Conservation (phyloP, 768 basidiomycete genomes). For the Rhodocollybia butyracea region DNA sequence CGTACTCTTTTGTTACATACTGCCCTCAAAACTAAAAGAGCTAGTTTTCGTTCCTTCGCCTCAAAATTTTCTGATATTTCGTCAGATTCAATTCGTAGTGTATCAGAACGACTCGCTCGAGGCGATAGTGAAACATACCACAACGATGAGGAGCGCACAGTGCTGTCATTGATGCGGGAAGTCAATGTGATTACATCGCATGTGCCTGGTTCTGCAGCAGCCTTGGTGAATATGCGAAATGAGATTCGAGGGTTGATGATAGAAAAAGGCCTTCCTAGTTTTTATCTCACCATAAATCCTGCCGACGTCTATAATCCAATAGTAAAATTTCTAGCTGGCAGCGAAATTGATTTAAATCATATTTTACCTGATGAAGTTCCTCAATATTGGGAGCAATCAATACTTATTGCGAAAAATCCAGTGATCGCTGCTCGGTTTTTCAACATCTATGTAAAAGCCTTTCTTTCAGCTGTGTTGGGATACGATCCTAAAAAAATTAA, state of each 20-base stretch:
- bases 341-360: slow-evolving; percentile 32
- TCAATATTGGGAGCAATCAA: slow-evolving; percentile 27
- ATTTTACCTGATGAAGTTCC: slow-evolving; percentile 19
- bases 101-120: slow-evolving; percentile 17
- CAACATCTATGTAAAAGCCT: slow-evolving; percentile 33
- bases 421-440: slow-evolving; percentile 37
- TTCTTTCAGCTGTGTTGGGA: slow-evolving; percentile 26
- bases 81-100: slow-evolving; percentile 17
- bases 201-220: slow-evolving; percentile 28
- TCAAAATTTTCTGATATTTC: slow-evolving; percentile 20
- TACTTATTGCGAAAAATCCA: slow-evolving; percentile 38
- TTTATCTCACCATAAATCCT: slow-evolving; percentile 45
- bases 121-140: slow-evolving; percentile 16
- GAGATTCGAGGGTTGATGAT: slow-evolving; percentile 33
- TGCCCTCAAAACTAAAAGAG: too few species aligned
- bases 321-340: slow-evolving; percentile 34
- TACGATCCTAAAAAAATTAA: slow-evolving; percentile 12
- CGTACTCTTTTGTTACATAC: slow-evolving; percentile 25
- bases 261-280: slow-evolving; percentile 33
- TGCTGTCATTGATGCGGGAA: slow-evolving; percentile 19
- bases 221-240: slow-evolving; percentile 28
- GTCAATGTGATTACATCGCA: slow-evolving; percentile 16
- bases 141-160: slow-evolving; percentile 24
- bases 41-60: slow-evolving; percentile 23
- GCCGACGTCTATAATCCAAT: slow-evolving; percentile 39